Evolutionary conservation across 768 basidiomycete genomes (phyloP), one percentile per base, ranked within the genome.

Genomic region (Myochromella boudieri): DNA sequence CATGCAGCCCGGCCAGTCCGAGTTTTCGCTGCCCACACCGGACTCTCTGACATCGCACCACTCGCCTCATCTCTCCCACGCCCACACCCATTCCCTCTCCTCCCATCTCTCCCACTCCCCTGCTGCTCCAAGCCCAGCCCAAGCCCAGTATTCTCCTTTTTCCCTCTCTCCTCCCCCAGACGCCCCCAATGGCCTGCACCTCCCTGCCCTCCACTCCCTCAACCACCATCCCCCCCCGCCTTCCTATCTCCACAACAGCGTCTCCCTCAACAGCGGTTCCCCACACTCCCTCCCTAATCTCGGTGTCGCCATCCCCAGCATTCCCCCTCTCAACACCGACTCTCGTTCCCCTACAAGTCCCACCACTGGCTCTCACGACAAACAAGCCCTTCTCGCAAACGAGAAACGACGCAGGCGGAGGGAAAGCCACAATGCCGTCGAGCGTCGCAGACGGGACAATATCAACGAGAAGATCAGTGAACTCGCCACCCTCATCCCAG

Each of bases 401-500:
- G 93, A 95, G 68, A 95, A 95, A 63, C 70, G 92, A 2, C 69
- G 91, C 2, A 70, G 90, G 27, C 68, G 93, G 39, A 68, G 93
- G 49, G 93, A 95, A 66, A 85, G 82, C 6, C 93, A 97, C 62
- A 97, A 97, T 56, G 91, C 91, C 2, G 93, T 97, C 54, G 93
- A 97, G 70, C 73, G 93, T 14, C 68, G 93, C 21, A 60, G 93
- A 49, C 65, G 93, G 38, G 93, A 97, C 61, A 95, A 94, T 63
- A 97, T 97, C 64, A 97, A 97, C 66, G 93, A 97, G 69, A 91
- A 92, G 66, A 97, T 97, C 56, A 79, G 80, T 29, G 93, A 97
- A 63, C 78, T 97, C 1, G 87, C 93, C 15, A 86, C 86, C 17
- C 74, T 97, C 36, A 87, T 97, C 50, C 93, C 93, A 1, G 92